Base-by-base conservation (phyloP, 768 basidiomycete genomes). In the Pisolithus sp. region DNA sequence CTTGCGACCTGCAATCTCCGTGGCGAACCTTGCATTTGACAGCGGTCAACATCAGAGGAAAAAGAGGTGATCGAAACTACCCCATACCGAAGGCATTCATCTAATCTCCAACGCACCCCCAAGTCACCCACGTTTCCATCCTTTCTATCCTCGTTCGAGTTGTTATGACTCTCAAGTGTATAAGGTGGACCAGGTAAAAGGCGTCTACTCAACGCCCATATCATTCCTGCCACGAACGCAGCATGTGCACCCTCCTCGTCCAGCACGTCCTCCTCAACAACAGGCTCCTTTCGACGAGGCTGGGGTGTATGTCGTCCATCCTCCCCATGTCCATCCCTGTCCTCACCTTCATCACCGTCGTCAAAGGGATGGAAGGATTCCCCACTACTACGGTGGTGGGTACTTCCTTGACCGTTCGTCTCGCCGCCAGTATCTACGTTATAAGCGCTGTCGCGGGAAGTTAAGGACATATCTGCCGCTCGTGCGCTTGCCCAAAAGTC, bases 151-250 rank as follows among this genome's bases (percentile, higher is more conserved):
- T 40, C 53, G 10, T 59, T 53, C 5, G 46, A 12, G 36, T 45
- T 55, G 51, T 37, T 49, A 30, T 30, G 45, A 8, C 37, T 34
- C 4, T 58, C 58, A 4, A 83, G 86, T 8, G 81, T 82, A 65
- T 87, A 92, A n/a, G 87, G 90, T 8, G 78, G 67, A 0, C 90
- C 88, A 30, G 89, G 89, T 44, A 83, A 68, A 48, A 89, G 69
- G 42, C 81, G 75, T 57, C 88, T 71, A 50, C 83, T 89, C 57
- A 93, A 63, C 0, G 89, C 81, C 65, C 81, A 92, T 50, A 93
- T 86, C 88, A 93, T 91, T 7, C 89, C 90, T 0, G 86, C 83
- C n/a, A 89, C 78, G 58, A 90, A 90, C 3, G 88, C 89, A 52
- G 87, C 84, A 57, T 90, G 85, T 2, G 85, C 83, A 1, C 88